Base-by-base conservation (phyloP, 805 yeast genomes). In the Debaryomyces maramus region DNA sequence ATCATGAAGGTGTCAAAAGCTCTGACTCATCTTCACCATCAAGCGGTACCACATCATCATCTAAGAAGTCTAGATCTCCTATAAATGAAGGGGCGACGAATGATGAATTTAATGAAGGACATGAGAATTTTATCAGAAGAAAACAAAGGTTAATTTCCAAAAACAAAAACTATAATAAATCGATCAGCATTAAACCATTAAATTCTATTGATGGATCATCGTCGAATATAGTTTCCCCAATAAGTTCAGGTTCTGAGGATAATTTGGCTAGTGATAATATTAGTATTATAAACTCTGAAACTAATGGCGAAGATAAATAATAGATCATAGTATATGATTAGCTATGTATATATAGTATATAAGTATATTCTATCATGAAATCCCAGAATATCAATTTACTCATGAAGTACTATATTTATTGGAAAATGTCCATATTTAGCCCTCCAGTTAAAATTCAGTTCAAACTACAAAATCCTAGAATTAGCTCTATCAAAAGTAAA, bases 101-200 rank as follows among this genome's bases (percentile, higher is more conserved):
- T 20, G 30, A 48, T 32, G 42, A 39, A 10, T 33, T 46, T 18
- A 45, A 38, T 5, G 52, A 40, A 16, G 49, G 43, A 14, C 23
- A 38, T 20, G 46, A 47, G 31, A 56, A 57, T 38, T 45, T 46
- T 20, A 33, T 14, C 11, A 20, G 28, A 22, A 44, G 64, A 36
- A 58, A 58, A 24, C 63, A 58, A 36, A 24, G 63, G 18, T 39
- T 58, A 15, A 48, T 58, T 3, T 58, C 61, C 6, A 56, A 49
- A 36, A 56, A 52, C 24, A 45, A 52, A 14, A 50, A 55, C 28
- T 40, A 42, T 20, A 55, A 51, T 32, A 58, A 55, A 39, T 44
- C 57, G 19, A 42, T 58, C 21, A 61, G 55, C 29, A 58, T 58
- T 17, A 51, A 50, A 28, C 45, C 52, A 21, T 48, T 53, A 39